Conservation (phyloP, 1,284 basidiomycete genomes). For the Marasmius oreades region DNA sequence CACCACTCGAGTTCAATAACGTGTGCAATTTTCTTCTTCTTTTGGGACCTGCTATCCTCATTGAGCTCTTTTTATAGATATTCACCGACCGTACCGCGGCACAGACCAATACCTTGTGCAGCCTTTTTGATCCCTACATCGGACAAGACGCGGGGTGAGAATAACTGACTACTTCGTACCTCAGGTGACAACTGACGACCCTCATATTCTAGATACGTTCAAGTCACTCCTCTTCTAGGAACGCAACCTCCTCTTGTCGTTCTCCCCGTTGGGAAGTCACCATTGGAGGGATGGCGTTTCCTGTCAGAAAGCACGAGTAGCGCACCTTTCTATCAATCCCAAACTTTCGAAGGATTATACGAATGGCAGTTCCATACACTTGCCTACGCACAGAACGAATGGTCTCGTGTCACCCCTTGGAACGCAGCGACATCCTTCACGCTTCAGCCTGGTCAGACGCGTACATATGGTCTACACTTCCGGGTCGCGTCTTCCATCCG, state of each 20-base stretch:
- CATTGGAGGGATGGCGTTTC: slow-evolving; percentile 59
- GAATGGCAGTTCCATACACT: slow-evolving; percentile 62
- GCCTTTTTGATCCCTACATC: slow-evolving; percentile 56
- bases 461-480: slow-evolving; percentile 54
- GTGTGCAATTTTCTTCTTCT: slow-evolving; percentile 25
- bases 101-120: slow-evolving; percentile 50
- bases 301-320: slow-evolving; percentile 45
- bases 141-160: slow-evolving; percentile 55
- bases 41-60: neutral
- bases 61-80: slow-evolving; percentile 32
- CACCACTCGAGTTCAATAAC: slow-evolving; percentile 56
- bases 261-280: slow-evolving; percentile 44
- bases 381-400: slow-evolving; percentile 56
- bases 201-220: slow-evolving; percentile 21
- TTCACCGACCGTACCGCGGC: slow-evolving; percentile 51
- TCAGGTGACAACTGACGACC: slow-evolving; percentile 17
- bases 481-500: slow-evolving; percentile 47
- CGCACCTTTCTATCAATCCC: slow-evolving; percentile 51
- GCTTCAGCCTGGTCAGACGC: slow-evolving; percentile 44
- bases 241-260: slow-evolving; percentile 52
- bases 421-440: slow-evolving; percentile 50
- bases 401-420: slow-evolving; percentile 51
- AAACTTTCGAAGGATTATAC: slow-evolving; percentile 58
- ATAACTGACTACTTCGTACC: slow-evolving; percentile 18
- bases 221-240: slow-evolving; percentile 53